These are phyloP conservation scores for Spathaspora boniae DNA, from an alignment of 805 yeast species.

Conservation along the genomic window DNA sequence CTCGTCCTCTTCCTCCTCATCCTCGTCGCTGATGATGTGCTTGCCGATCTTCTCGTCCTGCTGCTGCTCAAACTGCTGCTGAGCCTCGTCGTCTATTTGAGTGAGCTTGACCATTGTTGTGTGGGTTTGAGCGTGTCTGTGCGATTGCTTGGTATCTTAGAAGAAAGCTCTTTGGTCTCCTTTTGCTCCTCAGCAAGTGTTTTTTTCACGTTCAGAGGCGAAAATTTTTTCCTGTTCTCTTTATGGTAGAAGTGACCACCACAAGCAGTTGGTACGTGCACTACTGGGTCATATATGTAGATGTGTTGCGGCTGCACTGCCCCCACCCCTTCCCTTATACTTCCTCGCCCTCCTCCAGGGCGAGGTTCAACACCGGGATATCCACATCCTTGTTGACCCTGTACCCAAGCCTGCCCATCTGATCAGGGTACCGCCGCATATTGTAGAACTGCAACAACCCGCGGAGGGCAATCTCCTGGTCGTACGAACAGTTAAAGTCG, in stretches of 20 bases:
- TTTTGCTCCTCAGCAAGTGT: too few species aligned
- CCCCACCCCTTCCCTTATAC: constrained; percentile 3
- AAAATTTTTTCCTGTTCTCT: too few species aligned
- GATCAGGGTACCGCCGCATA: constrained; percentile 48
- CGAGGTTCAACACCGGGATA: constrained; percentile 17
- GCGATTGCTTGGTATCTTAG: too few species aligned
- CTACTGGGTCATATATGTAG: constrained; percentile 1
- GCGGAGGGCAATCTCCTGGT: constrained; percentile 81
- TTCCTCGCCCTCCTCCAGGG: constrained; percentile 12
- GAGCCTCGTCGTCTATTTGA: constrained; percentile 60
- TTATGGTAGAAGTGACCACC: too few species aligned
- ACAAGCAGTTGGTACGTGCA: too few species aligned
- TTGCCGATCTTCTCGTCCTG: constrained; percentile 19
- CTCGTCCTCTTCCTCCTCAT: constrained; percentile 31
- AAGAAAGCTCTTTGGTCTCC: too few species aligned
- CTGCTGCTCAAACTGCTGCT: constrained; percentile 32
- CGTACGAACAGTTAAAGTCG: constrained; percentile 71
- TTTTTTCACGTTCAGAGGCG: too few species aligned
- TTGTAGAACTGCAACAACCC: constrained; percentile 78
- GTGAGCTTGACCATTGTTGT: constrained; percentile 68
- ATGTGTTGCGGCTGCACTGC: neutral
- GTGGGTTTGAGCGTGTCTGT: constrained; percentile 5
- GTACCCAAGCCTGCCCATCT: constrained; percentile 59
- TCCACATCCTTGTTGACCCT: constrained; percentile 23
- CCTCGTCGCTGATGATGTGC: constrained; percentile 18